phyloP scores from a whole-genome alignment of 768 basidiomycete species.

The Hypholoma sublateritium region DNA sequence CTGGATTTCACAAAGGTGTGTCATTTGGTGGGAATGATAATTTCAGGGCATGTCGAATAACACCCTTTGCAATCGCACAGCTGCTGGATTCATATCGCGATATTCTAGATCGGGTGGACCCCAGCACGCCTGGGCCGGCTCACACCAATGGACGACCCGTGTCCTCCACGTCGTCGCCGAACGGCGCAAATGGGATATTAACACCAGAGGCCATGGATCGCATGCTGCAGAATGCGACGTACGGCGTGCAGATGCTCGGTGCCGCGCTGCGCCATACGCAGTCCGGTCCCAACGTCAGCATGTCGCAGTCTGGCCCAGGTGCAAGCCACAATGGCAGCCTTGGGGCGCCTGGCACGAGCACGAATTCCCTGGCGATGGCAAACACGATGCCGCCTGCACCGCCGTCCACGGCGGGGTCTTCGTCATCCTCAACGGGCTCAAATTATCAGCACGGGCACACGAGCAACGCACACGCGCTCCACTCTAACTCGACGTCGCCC shows the following conservation, averaged over 20 bases:
- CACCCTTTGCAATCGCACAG: background rate
- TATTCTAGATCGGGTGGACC: constrained; percentile 28
- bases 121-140: background rate
- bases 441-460: background rate
- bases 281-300: constrained; percentile 7
- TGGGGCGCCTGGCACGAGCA: constrained; percentile 1
- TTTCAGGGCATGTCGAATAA: background rate
- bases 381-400: constrained; percentile 8
- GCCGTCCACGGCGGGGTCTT: constrained; percentile 5
- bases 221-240: constrained; percentile 43
- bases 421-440: constrained; percentile 4
- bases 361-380: constrained; percentile 16
- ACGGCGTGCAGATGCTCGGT: constrained; percentile 47
- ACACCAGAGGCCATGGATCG: constrained; percentile 35
- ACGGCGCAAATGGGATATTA: constrained; percentile 6
- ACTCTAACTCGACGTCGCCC: constrained; percentile 12
- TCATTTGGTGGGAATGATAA: background rate
- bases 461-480: background rate
- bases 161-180: constrained; percentile 16
- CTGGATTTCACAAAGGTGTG: constrained; percentile 17
- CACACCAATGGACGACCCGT: constrained; percentile 13
- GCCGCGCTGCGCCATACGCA: constrained; percentile 26
- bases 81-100: constrained; percentile 28
- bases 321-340: background rate
- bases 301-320: background rate